phyloP scores from a whole-genome alignment of 2,329 filamentous ascomycete species.

The Xylariaceae sp. region DNA sequence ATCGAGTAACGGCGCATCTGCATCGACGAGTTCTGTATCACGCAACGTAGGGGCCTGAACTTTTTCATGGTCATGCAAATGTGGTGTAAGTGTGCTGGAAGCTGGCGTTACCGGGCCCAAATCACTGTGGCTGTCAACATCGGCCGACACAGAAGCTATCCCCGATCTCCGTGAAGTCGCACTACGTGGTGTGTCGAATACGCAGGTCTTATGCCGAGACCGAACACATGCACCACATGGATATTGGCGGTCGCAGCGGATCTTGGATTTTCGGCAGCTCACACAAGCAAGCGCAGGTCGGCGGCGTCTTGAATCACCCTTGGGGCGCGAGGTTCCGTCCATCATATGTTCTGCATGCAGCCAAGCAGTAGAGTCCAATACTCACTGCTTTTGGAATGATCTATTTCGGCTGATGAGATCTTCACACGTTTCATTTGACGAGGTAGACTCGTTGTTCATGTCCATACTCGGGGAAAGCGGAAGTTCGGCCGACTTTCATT shows the following conservation, averaged over 20 bases:
- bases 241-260: slow-evolving; percentile 64
- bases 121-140: background rate
- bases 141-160: slow-evolving; percentile 18
- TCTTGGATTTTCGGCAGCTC: slow-evolving; percentile 65
- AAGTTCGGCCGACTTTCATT: slow-evolving; percentile 21
- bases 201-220: slow-evolving; percentile 60
- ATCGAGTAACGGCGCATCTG: slow-evolving; percentile 9
- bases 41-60: slow-evolving; percentile 4
- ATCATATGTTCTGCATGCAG: slow-evolving; percentile 1
- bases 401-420: background rate
- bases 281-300: slow-evolving; percentile 43
- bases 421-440: background rate
- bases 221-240: slow-evolving; percentile 68
- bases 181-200: slow-evolving; percentile 45
- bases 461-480: slow-evolving; percentile 3
- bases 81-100: slow-evolving; percentile 5
- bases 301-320: slow-evolving; percentile 34
- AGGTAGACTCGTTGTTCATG: background rate
- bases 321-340: slow-evolving; percentile 15
- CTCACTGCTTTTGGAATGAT: background rate
- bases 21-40: background rate
- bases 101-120: slow-evolving; percentile 19
- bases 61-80: slow-evolving; percentile 5
- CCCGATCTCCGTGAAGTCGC: slow-evolving; percentile 35
- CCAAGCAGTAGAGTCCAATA: background rate